These are phyloP conservation scores for Aphanomyces invadans DNA, from an alignment of 352 stramenopile species.

Conservation along the genomic window DNA sequence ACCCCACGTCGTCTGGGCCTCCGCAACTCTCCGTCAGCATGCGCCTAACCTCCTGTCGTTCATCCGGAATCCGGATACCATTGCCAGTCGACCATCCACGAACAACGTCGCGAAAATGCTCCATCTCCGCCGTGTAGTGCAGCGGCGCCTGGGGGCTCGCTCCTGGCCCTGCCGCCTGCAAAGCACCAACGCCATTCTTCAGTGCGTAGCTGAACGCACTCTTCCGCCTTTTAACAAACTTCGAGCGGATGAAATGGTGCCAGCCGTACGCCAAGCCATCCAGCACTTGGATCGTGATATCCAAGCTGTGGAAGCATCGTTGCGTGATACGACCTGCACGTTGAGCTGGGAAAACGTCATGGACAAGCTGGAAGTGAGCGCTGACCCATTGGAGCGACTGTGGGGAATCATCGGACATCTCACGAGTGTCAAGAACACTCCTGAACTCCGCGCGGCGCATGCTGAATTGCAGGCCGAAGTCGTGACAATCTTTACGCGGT, in stretches of 20 bases:
- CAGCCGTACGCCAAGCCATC: constrained; percentile 46
- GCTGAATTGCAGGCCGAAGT: constrained; percentile 91
- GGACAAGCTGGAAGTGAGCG: constrained; percentile 88
- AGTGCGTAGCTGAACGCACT: constrained; percentile 50
- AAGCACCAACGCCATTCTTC: constrained; percentile 42
- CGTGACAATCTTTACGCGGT: constrained; percentile 89
- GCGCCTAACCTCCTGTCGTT: too few species aligned
- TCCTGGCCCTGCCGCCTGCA: background rate
- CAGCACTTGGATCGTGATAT: constrained; percentile 46
- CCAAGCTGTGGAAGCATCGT: constrained; percentile 35
- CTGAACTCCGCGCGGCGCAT: constrained; percentile 92
- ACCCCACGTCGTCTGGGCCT: too few species aligned
- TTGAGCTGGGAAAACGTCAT: constrained; percentile 84
- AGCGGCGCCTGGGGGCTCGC: background rate
- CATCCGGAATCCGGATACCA: background rate
- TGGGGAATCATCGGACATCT: constrained; percentile 97
- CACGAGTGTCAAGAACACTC: constrained; percentile 95
- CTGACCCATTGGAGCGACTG: constrained; percentile 85
- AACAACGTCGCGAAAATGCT: background rate
- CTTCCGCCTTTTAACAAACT: constrained; percentile 70
- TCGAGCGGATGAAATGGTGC: constrained; percentile 51
- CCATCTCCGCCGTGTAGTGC: too few species aligned
- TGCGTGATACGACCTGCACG: constrained; percentile 27
- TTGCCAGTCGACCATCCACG: too few species aligned
- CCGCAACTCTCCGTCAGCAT: too few species aligned